These are phyloP conservation scores for Chytridiales sp. DNA, from an alignment of 371 early-diverging fungal genomes.

Conservation along the genomic window DNA sequence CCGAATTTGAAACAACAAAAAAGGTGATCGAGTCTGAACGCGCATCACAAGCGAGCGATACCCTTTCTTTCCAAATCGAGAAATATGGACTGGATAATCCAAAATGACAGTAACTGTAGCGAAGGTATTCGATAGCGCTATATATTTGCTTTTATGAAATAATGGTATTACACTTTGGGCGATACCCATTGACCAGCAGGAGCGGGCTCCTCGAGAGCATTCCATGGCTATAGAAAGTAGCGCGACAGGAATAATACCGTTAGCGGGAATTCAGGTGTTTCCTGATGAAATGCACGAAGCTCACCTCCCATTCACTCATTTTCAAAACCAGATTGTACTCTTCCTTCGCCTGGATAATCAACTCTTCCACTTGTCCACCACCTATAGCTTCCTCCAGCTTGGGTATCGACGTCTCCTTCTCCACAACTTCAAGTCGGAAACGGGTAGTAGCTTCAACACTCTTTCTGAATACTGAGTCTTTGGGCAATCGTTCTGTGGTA, in stretches of 20 bases:
- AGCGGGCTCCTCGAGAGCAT: background rate
- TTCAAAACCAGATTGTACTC: slow-evolving; percentile 70
- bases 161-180: background rate
- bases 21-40: background rate
- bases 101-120: background rate
- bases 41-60: too few relatives aligned
- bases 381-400: slow-evolving; percentile 76
- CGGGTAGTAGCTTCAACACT: slow-evolving; percentile 74
- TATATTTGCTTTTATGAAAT: background rate
- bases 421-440: slow-evolving; percentile 72
- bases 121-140: background rate
- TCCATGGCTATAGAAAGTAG: slow-evolving; percentile 5
- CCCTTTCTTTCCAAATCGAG: too few relatives aligned
- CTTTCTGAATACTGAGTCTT: slow-evolving; percentile 79
- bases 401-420: slow-evolving; percentile 65
- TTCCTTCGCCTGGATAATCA: slow-evolving; percentile 82
- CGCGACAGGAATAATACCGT: too few relatives aligned
- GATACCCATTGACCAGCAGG: slow-evolving; percentile 7
- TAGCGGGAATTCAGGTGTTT: too few relatives aligned
- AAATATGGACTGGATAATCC: background rate
- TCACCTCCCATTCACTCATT: slow-evolving; percentile 84
- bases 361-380: slow-evolving; percentile 89
- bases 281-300: too few relatives aligned
- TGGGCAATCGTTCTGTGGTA: slow-evolving; percentile 57
- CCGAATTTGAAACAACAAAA: background rate